phyloP scores from a whole-genome alignment of 768 basidiomycete species.

The Gyrodon lividus region DNA sequence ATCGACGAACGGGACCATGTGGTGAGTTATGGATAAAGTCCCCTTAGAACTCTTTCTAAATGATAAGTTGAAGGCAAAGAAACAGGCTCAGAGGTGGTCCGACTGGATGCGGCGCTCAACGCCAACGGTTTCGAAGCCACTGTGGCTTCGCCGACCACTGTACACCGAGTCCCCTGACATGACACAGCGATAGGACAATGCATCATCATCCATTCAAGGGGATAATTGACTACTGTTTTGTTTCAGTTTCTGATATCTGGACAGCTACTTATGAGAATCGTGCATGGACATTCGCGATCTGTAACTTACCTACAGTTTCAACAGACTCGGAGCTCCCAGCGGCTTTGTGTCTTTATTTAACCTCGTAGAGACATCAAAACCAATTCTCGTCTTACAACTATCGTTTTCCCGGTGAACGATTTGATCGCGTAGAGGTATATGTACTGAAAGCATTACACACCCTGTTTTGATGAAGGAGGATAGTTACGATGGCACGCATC shows the following conservation, averaged over 20 bases:
- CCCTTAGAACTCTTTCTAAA: conserved; percentile 9
- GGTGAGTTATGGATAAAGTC: conserved; percentile 19
- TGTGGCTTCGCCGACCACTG: conserved; percentile 24
- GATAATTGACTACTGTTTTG: not conserved
- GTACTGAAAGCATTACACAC: not conserved
- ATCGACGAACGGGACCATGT: conserved; percentile 27
- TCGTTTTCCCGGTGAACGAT: not conserved
- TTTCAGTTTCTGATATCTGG: not conserved
- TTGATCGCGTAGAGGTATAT: not conserved
- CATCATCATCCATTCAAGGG: not conserved
- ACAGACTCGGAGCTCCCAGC: too few species aligned
- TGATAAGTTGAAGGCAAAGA: conserved; percentile 15
- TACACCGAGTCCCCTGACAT: conserved; percentile 3
- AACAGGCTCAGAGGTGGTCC: conserved; percentile 26
- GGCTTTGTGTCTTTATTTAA: not conserved
- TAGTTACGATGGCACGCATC: too few species aligned
- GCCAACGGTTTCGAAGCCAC: conserved; percentile 3
- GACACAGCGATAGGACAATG: not conserved
- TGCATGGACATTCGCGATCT: not conserved
- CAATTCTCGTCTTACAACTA: not conserved
- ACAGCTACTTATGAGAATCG: not conserved
- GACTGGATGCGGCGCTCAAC: conserved; percentile 27
- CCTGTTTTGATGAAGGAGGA: not conserved
- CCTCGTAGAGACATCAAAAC: not conserved
- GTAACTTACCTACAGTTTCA: not conserved